Conservation (phyloP, 306 rosid genomes). For the Prunus dulcis region DNA sequence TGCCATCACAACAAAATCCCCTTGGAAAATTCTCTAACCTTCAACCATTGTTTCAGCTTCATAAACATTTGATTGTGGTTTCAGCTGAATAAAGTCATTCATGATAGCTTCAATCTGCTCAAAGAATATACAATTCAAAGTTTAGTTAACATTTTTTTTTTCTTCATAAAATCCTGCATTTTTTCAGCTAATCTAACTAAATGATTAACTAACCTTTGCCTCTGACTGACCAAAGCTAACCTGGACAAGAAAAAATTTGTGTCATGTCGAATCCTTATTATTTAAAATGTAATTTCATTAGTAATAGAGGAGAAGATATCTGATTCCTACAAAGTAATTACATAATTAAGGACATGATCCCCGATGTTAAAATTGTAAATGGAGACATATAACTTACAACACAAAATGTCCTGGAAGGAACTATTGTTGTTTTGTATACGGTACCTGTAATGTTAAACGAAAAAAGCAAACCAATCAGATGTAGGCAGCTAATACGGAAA, state of each 20-base stretch:
- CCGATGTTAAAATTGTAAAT: conserved; percentile 26
- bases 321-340: conserved; percentile 16
- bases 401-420: conserved; percentile 94
- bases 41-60: conserved; percentile 99
- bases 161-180: not conserved
- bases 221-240: conserved; percentile 94
- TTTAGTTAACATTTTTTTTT: not conserved
- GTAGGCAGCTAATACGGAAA: conserved; percentile 4
- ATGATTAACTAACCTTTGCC: conserved; percentile 69
- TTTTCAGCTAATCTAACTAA: conserved; percentile 9
- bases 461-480: conserved; percentile 33
- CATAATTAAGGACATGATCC: conserved; percentile 19
- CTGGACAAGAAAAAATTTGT: conserved; percentile 44
- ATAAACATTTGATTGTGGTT: conserved; percentile 66
- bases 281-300: conserved; percentile 3
- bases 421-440: conserved; percentile 74
- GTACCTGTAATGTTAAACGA: conserved; percentile 68
- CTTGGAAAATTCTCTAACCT: conserved; percentile 36
- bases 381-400: conserved; percentile 55
- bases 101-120: conserved; percentile 84
- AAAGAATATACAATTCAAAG: conserved; percentile 29
- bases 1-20: conserved; percentile 12
- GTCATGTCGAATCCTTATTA: conserved; percentile 24
- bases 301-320: not conserved
- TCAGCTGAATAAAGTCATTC: conserved; percentile 94